Base-by-base conservation (phyloP, 129 eudicot genomes). In the Flaveria ramosissima region DNA sequence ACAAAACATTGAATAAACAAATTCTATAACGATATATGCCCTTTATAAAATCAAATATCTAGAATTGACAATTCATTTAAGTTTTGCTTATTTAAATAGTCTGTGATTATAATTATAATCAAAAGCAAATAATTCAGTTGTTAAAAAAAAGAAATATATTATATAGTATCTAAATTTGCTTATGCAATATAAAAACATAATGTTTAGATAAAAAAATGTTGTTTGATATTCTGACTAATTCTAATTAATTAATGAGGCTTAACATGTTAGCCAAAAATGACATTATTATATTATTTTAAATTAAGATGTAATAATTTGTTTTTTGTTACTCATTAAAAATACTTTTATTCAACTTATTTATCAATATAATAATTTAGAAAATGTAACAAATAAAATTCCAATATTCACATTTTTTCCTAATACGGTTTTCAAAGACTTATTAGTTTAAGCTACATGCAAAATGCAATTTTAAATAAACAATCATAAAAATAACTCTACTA, bases 1-100 rank as follows among this genome's bases (percentile, higher is more conserved):
- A 74, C 61, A 74, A 24, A 46, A 16, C 62, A 63, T 9, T 59
- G 45, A 24, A 60, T 45, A 45, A 60, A 74, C 71, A 74, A 74
- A 74, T 30, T 74, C 19, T 46, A 45, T 15, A 36, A 74, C 11
- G 41, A 21, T 6, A 2, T 4, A 53, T 46, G 60, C 78, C 50
- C 19, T 41, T 73, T 56, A 45, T 56, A 15, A 50, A 57, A 53
- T 73, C 1, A 43, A 56, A 73, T 57, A 41, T 12, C 41, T 14
- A 41, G 21, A 56, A 36, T 57, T 75, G 42, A 12, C 13, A 6
- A 21, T 2, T 57, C 16, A 20, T 9, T 57, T 57, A 48, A 57
- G 66, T 9, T 5, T 60, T 60, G 66, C 41, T 60, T 60, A 60
- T 60, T 60, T 60, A 60, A 24, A 60, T 24, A 23, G 66, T 23